Conservation (phyloP, 306 rosid genomes). For the Myrica gale region DNA sequence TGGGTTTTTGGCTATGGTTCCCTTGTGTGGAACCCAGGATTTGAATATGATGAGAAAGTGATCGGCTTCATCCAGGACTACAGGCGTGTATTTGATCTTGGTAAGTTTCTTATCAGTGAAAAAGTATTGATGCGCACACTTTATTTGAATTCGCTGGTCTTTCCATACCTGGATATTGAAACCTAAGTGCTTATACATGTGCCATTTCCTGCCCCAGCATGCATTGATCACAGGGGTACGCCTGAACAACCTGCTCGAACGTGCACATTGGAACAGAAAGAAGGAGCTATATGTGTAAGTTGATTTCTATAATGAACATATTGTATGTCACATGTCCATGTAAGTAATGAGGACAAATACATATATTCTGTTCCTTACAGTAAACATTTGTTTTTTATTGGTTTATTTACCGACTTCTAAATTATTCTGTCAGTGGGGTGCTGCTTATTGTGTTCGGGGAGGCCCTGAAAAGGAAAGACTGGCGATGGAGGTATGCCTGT, state of each 20-base stretch:
- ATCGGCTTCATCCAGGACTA: conserved; percentile 82
- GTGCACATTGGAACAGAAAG: conserved; percentile 77
- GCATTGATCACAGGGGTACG: conserved; percentile 93
- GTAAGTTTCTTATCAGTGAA: conserved; percentile 34
- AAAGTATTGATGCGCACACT: background rate
- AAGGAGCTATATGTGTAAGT: conserved; percentile 82
- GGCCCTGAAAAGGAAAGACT: conserved; percentile 73
- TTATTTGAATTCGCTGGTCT: background rate
- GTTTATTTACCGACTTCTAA: conserved; percentile 14
- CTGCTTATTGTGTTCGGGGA: conserved; percentile 74
- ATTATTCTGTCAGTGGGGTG: conserved; percentile 74
- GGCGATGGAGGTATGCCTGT: conserved; percentile 72
- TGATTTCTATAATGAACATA: background rate
- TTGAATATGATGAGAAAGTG: conserved; percentile 73
- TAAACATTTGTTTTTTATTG: background rate
- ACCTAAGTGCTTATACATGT: background rate
- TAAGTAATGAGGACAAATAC: background rate
- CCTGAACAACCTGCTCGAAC: conserved; percentile 91
- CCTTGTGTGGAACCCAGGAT: conserved; percentile 94
- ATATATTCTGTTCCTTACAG: background rate
- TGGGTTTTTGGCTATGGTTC: conserved; percentile 99
- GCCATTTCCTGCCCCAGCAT: conserved; percentile 46
- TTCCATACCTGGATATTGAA: background rate
- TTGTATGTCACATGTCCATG: background rate
- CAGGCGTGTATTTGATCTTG: conserved; percentile 90